A percentile compares a stretch with the other conserved stretches of the same genome.
Evolutionary conservation across 768 basidiomycete genomes (phyloP).

Genomic region (Pleurotus pulmonarius): DNA sequence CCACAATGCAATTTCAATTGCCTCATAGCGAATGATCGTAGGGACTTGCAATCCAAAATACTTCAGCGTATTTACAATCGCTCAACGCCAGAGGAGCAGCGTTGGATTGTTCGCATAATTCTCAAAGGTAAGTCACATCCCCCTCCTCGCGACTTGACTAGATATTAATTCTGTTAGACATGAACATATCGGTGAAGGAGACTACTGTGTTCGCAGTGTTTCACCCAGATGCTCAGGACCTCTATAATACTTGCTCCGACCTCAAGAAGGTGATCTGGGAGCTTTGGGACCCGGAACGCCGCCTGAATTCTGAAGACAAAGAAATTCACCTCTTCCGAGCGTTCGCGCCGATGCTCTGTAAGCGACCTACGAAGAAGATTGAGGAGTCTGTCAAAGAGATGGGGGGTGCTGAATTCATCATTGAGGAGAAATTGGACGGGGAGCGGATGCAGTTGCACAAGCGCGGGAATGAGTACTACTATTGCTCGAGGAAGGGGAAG

Average conservation of each 20-base stretch:
- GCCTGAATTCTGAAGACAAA: slow-evolving; percentile 78
- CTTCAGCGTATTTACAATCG: slow-evolving; percentile 75
- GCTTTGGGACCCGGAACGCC: slow-evolving; percentile 69
- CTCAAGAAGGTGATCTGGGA: slow-evolving; percentile 91
- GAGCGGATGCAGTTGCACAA: slow-evolving; percentile 97
- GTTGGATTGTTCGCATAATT: slow-evolving; percentile 95
- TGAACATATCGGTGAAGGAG: slow-evolving; percentile 91
- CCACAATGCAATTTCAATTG: slow-evolving; percentile 14
- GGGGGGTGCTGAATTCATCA: slow-evolving; percentile 73
- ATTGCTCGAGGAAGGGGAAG: slow-evolving; percentile 91
- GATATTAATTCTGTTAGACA: slow-evolving; percentile 46
- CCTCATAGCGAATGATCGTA: slow-evolving; percentile 25
- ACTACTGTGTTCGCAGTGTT: slow-evolving; percentile 88
- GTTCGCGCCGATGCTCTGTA: slow-evolving; percentile 95
- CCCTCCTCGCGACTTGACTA: neutral
- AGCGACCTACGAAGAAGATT: slow-evolving; percentile 76
- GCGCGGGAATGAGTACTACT: slow-evolving; percentile 85
- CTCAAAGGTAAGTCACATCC: slow-evolving; percentile 65
- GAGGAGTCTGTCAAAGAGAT: slow-evolving; percentile 85
- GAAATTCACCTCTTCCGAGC: slow-evolving; percentile 76
- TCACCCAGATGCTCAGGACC: slow-evolving; percentile 90
- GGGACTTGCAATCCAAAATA: slow-evolving; percentile 72
- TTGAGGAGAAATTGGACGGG: slow-evolving; percentile 98
- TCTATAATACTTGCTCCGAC: slow-evolving; percentile 97
- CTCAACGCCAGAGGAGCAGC: slow-evolving; percentile 83